These are phyloP conservation scores for Paraphoma chrysanthemicola DNA, from an alignment of 2,329 filamentous ascomycete species.

Conservation along the genomic window DNA sequence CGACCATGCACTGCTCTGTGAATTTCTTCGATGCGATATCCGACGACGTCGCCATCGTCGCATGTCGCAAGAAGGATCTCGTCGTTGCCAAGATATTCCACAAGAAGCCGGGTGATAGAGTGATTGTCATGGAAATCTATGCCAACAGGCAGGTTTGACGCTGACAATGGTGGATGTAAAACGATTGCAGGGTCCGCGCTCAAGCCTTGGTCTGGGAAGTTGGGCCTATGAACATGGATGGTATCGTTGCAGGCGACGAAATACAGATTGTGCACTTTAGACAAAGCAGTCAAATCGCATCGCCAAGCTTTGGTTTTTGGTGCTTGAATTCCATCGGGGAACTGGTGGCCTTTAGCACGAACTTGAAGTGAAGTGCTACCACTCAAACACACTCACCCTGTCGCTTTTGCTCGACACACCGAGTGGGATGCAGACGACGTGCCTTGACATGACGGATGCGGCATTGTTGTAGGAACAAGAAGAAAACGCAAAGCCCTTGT, in stretches of 20 bases:
- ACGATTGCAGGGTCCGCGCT: slow-evolving; percentile 45
- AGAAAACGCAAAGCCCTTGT: not conserved
- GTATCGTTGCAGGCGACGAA: slow-evolving; percentile 52
- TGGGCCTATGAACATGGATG: slow-evolving; percentile 54
- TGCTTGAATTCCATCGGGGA: slow-evolving; percentile 9
- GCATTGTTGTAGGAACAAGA: slow-evolving; percentile 2
- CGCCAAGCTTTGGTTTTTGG: slow-evolving; percentile 46
- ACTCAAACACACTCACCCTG: slow-evolving; percentile 27
- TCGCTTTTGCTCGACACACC: slow-evolving; percentile 27
- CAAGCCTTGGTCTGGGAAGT: slow-evolving; percentile 51
- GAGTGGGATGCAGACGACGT: slow-evolving; percentile 31
- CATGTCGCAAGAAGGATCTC: slow-evolving; percentile 60
- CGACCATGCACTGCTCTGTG: slow-evolving; percentile 25
- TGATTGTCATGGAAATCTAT: slow-evolving; percentile 47
- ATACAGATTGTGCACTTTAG: slow-evolving; percentile 56
- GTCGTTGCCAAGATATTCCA: slow-evolving; percentile 54
- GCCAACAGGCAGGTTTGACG: slow-evolving; percentile 23
- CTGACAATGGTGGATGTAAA: slow-evolving; percentile 48
- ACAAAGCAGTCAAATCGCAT: slow-evolving; percentile 56
- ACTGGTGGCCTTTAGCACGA: slow-evolving; percentile 16
- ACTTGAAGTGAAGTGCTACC: not conserved
- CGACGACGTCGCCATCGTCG: slow-evolving; percentile 64
- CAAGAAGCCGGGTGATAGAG: slow-evolving; percentile 53
- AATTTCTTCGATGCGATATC: slow-evolving; percentile 45
- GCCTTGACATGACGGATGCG: slow-evolving; percentile 13